These are phyloP conservation scores for Verticillium nubilum DNA, from an alignment of 2,329 filamentous ascomycete species.

Conservation along the genomic window DNA sequence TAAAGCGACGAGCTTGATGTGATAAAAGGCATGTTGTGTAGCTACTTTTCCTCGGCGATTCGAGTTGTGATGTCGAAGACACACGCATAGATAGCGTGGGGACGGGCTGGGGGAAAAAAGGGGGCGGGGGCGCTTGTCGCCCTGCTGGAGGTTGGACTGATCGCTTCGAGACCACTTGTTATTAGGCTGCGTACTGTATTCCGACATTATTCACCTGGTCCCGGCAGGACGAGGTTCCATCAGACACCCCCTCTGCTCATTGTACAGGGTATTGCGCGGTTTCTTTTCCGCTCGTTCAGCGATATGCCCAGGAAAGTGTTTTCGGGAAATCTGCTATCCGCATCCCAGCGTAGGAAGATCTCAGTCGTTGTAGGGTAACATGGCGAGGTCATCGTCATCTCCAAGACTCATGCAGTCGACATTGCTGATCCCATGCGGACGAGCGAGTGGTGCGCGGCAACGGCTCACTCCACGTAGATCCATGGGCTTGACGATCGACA, in stretches of 20 bases:
- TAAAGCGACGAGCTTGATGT: not conserved
- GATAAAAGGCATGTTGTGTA: no score
- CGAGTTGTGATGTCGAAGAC: not conserved
- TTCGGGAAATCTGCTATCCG: not conserved
- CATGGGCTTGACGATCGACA: conserved; percentile 2
- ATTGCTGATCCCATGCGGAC: not conserved
- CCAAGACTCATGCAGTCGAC: not conserved
- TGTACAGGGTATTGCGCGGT: not conserved
- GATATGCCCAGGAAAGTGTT: not conserved
- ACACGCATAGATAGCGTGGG: not conserved
- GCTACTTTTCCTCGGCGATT: not conserved
- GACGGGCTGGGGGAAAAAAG: no score
- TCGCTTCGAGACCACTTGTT: not conserved
- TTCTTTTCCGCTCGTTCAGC: not conserved
- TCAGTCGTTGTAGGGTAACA: not conserved
- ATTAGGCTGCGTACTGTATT: not conserved
- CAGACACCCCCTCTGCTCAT: not conserved
- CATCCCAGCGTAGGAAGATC: not conserved
- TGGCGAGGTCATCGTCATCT: not conserved
- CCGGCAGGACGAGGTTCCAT: not conserved
- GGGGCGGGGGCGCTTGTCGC: no score
- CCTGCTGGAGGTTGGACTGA: no score
- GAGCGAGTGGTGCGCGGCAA: not conserved
- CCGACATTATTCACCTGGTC: not conserved
- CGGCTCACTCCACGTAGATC: not conserved